Conservation (phyloP, 306 rosid genomes). For the Alnus rubra region DNA sequence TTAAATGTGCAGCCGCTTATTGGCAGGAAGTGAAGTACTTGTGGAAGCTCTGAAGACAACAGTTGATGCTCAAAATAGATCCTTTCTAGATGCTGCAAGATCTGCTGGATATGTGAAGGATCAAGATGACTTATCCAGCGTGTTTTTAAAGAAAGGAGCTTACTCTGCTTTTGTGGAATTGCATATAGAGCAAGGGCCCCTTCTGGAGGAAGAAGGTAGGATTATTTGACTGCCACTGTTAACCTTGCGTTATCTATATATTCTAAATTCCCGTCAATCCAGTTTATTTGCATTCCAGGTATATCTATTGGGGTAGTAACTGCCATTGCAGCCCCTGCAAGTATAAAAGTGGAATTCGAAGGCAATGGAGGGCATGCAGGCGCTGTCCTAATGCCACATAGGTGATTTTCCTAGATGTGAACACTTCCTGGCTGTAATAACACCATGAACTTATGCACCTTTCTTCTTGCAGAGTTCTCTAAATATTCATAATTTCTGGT, state of each 20-base stretch:
- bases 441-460: neutral
- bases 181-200: slow-evolving; percentile 96
- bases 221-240: slow-evolving; percentile 7
- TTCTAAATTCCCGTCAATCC: neutral
- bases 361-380: slow-evolving; percentile 98
- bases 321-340: slow-evolving; percentile 96
- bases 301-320: slow-evolving; percentile 81
- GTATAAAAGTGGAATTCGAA: slow-evolving; percentile 84
- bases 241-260: slow-evolving; percentile 16
- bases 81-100: slow-evolving; percentile 78
- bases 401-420: slow-evolving; percentile 44
- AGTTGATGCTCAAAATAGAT: slow-evolving; percentile 69
- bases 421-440: slow-evolving; percentile 4
- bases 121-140: slow-evolving; percentile 60
- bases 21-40: slow-evolving; percentile 76
- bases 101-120: slow-evolving; percentile 76
- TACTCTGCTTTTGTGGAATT: slow-evolving; percentile 92
- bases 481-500: neutral
- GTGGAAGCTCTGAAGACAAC: slow-evolving; percentile 60
- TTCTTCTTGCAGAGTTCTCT: slow-evolving; percentile 1
- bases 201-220: slow-evolving; percentile 86
- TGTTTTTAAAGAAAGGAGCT: slow-evolving; percentile 66
- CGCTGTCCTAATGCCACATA: slow-evolving; percentile 87
- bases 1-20: slow-evolving; percentile 67
- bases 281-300: slow-evolving; percentile 46